phyloP scores from a whole-genome alignment of 2,329 filamentous ascomycete species.

The Arthrobotrys sinensis region DNA sequence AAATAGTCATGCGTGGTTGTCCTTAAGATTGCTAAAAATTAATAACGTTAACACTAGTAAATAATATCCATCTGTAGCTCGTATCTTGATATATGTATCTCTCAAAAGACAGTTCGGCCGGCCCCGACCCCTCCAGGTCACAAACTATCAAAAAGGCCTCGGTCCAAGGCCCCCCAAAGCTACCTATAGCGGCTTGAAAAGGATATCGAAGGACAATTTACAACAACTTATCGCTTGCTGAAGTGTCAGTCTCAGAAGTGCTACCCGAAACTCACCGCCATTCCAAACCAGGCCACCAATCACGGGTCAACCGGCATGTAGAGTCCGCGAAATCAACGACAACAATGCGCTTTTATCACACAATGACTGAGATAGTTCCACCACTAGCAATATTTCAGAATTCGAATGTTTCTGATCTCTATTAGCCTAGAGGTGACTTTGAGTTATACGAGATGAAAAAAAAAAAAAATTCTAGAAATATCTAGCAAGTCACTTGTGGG shows the following conservation, averaged over 20 bases:
- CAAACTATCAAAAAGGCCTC: background rate
- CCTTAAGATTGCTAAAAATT: background rate
- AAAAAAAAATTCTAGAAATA: background rate
- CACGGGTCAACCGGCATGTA: background rate
- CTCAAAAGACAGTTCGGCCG: background rate
- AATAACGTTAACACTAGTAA: background rate
- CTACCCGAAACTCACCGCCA: background rate
- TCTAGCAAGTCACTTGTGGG: background rate
- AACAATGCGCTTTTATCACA: slow-evolving; percentile 8
- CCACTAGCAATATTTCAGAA: background rate
- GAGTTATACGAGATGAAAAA: slow-evolving; percentile 6
- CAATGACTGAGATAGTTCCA: slow-evolving; percentile 21
- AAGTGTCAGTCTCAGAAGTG: slow-evolving; percentile 20
- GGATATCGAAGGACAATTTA: slow-evolving; percentile 7
- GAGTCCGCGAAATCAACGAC: background rate
- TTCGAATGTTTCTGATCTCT: background rate
- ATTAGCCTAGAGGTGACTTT: background rate
- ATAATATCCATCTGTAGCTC: background rate
- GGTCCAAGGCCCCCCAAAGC: background rate
- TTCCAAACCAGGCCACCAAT: slow-evolving; percentile 15
- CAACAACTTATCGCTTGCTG: slow-evolving; percentile 16
- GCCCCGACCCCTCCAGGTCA: background rate
- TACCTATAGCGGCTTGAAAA: slow-evolving; percentile 8
- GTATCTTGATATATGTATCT: background rate
- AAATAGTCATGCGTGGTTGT: too few species aligned